phyloP scores from a whole-genome alignment of 345 rosid species.

The Streptanthus diversifolius region DNA sequence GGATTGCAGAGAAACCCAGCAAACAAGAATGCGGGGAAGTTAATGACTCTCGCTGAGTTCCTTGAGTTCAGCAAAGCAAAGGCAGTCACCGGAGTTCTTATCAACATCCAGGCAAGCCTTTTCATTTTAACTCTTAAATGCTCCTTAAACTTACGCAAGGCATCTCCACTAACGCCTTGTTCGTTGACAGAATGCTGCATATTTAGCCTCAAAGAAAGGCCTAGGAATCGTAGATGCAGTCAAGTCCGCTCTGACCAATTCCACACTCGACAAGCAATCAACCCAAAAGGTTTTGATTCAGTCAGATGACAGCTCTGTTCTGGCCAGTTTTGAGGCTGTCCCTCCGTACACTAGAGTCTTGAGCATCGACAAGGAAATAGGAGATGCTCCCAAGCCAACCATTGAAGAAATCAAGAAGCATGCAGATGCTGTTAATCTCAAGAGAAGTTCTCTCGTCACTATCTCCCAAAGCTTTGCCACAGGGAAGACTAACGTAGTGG shows the following conservation, averaged over 20 bases:
- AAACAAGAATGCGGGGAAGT: conserved; percentile 60
- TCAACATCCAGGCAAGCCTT: conserved; percentile 58
- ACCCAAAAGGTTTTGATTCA: conserved; percentile 62
- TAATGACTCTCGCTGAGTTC: conserved; percentile 56
- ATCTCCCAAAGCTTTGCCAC: conserved; percentile 37
- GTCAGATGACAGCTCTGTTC: conserved; percentile 75
- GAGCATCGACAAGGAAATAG: conserved; percentile 40
- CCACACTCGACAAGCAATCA: conserved; percentile 64
- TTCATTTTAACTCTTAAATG: not conserved
- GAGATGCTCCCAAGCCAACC: conserved; percentile 49
- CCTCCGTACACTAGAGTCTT: conserved; percentile 57
- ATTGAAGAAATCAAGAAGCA: conserved; percentile 63
- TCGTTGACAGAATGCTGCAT: conserved; percentile 69
- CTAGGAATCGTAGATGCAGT: conserved; percentile 53
- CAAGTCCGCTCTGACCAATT: conserved; percentile 49
- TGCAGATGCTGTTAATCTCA: conserved; percentile 57
- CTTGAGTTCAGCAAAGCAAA: conserved; percentile 69
- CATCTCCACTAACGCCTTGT: not conserved
- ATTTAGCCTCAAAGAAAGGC: conserved; percentile 75
- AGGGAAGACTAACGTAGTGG: conserved; percentile 42
- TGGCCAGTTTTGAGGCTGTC: conserved; percentile 45
- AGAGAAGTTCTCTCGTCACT: conserved; percentile 43
- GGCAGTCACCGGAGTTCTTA: conserved; percentile 66
- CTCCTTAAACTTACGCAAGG: not conserved
- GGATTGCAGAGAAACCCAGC: conserved; percentile 57